Base-by-base conservation (phyloP, 805 yeast genomes). In the Ogataea zsoltii region DNA sequence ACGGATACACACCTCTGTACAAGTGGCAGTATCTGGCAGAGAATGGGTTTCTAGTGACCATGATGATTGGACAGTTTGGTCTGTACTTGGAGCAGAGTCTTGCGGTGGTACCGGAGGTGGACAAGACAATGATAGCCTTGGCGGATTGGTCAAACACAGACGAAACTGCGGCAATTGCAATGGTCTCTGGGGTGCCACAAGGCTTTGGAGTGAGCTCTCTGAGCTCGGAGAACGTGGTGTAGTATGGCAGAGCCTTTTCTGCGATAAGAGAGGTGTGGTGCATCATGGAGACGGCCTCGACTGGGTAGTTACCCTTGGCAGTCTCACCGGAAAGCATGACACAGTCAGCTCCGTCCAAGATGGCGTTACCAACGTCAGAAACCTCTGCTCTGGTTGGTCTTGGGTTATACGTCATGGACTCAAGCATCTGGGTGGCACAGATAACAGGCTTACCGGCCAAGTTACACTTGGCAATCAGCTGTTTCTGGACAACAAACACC, bases 381-480 rank as follows among this genome's bases (percentile, higher is more conserved):
- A 94, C 99, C 78, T 94, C 99, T 60, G 99, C 99, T 79, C 99
- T 88, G 70, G 99, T 94, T 74, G 99, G 99, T 76, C 99, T 87
- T 72, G 99, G 99, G 86, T 94, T 94, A 77, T 86, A 89, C 51
- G 98, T 94, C 99, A 94, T 94, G 50, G 97, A 89, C 77, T 94
- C 99, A 72, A 94, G 84, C 99, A 94, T 94, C 78, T 94, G 99
- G 57, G 99, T 94, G 58, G 99, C 99, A 79, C 99, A 94, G 70
- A 94, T 90, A 60, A 90, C 97, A 67, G 99, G 99, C 83, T 94
- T 94, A 71, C 97, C 99, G 58, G 96, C 98, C 69, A 92, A 77
- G 85, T 94, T 95, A 81, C 96, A 94, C 79, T 94, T 94, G 67
- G 99, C 98, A 70, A 94, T 92, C 76, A 94, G 80, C 79, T 91